Base-by-base conservation (phyloP, 2,329 filamentous ascomycete genomes). In the Fusarium aywerte region DNA sequence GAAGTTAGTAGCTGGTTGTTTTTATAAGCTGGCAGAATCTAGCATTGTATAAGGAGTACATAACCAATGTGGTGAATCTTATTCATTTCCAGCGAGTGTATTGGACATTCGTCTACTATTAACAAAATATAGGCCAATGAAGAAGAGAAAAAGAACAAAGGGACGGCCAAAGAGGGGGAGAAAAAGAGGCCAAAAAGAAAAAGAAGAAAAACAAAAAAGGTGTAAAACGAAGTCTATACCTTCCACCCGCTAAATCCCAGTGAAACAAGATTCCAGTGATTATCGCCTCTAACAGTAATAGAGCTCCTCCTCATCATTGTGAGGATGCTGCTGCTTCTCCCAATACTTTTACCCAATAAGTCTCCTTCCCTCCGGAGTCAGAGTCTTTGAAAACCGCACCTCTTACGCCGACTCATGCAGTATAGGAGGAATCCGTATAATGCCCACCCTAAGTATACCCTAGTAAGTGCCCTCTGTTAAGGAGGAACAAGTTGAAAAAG, bases 361-460 rank as follows among this genome's bases (percentile, higher is more conserved):
- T 58, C 68, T 73, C 65, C 42, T 71, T 43, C 60, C 62, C 62
- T 67, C 65, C 58, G 61, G 47, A 59, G 56, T 67, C 61, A 48
- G 63, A 67, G 59, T 60, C 63, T 54, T 59, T 67, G 20, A 63
- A 66, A 72, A 51, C 61, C 64, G 48, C 66, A 68, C 66, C 59
- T 42, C 63, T 65, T 76, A 57, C 73, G 73, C 74, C 74, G 61
- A 72, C 49, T 68, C 67, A 75, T 75, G 74, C 74, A 75, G 49
- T 63, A 57, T 49, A 55, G 67, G 60, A 60, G 65, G 58, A 51
- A 58, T 38, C 29, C 35, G 55, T 66, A 42, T 47, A 62, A 54
- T 48, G 48, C 51, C 59, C 62, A 65, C 68, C 49, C 50, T 35
- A 58, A 58, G 44, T 61, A 62, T 58, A 62, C 69, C 72, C 72